Base-by-base conservation (phyloP, 768 basidiomycete genomes). In the Russula earlei region DNA sequence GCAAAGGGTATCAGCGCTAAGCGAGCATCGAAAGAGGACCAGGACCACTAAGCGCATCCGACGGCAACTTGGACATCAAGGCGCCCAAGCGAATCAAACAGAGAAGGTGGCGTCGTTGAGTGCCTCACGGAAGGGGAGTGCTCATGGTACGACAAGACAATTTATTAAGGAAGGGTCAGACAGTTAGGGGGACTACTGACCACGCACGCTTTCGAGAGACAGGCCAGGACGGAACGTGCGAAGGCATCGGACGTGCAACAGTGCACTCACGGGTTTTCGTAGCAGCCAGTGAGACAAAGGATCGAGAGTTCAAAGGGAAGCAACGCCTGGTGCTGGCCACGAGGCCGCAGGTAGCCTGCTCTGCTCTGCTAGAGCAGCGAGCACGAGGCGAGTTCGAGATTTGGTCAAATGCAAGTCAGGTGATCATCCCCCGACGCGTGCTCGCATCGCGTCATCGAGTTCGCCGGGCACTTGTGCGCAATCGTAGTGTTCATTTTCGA, bases 391-490 rank as follows among this genome's bases (percentile, higher is more conserved):
- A 47, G 22, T 38, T 7, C 56, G 40, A 22, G 37, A 58, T 53
- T 34, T 47, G 31, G 57, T 22, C 57, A 58, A 49, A 58, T 58
- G 34, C 51, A 19, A 27, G 47, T 58, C 56, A 58, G 56, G 52
- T 58, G 56, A 53, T 37, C 15, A 17, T 7, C 49, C 31, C 5
- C 19, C 14, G 22, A 40, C 44, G 34, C 50, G 56, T 52, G 45
- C 38, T 29, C 33, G 12, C 50, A n/a, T n/a, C n/a, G n/a, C n/a
- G n/a, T n/a, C n/a, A n/a, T n/a, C n/a, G n/a, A n/a, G n/a, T n/a
- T n/a, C n/a, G 42, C 51, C 25, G 48, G 48, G 53, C 56, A 53
- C 40, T 51, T 48, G 51, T 41, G 10, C 14, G 10, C 3, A 43
- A 22, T 37, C 41, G 33, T 19, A 34, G 25, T 43, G 45, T 51